Conservation (phyloP, 2,329 filamentous ascomycete species). For the Lecanosticta acicola region DNA sequence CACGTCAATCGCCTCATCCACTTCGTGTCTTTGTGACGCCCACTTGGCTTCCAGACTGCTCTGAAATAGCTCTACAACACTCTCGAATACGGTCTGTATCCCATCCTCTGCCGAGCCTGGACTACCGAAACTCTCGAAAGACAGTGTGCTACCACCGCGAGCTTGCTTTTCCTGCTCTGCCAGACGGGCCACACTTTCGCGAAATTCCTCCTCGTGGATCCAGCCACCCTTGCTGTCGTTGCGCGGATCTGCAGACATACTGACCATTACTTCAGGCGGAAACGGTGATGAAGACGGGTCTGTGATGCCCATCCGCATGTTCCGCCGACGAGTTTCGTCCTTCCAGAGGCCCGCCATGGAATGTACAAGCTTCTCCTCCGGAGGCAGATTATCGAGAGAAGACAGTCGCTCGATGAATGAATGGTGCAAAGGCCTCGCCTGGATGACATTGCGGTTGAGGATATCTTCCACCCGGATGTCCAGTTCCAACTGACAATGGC, state of each 20-base stretch:
- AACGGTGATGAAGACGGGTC: conserved; percentile 69
- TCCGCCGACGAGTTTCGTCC: conserved; percentile 77
- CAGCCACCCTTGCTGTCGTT: conserved; percentile 70
- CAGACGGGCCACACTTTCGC: conserved; percentile 58
- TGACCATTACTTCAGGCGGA: conserved; percentile 70
- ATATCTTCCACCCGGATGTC: conserved; percentile 89
- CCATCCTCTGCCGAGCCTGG: conserved; percentile 47
- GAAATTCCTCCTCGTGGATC: conserved; percentile 87
- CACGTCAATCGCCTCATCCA: conserved; percentile 9
- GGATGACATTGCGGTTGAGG: conserved; percentile 69
- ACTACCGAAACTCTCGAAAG: conserved; percentile 63
- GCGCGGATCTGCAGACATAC: conserved; percentile 80
- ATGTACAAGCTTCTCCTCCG: conserved; percentile 75
- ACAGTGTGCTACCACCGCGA: conserved; percentile 39
- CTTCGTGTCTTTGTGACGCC: conserved; percentile 6
- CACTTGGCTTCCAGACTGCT: conserved; percentile 30
- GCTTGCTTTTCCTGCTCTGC: conserved; percentile 58
- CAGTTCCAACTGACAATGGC: conserved; percentile 83
- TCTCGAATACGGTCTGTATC: conserved; percentile 73
- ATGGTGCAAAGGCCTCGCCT: conserved; percentile 74
- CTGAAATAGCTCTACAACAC: conserved; percentile 81
- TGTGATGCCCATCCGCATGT: conserved; percentile 60
- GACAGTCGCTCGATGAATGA: conserved; percentile 70
- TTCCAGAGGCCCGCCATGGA: conserved; percentile 94
- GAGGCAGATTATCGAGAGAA: conserved; percentile 47